Evolutionary conservation across 1,284 basidiomycete species (phyloP), one percentile per base, ranked within the genome.

Genomic region (Exobasidium rhododendri): DNA sequence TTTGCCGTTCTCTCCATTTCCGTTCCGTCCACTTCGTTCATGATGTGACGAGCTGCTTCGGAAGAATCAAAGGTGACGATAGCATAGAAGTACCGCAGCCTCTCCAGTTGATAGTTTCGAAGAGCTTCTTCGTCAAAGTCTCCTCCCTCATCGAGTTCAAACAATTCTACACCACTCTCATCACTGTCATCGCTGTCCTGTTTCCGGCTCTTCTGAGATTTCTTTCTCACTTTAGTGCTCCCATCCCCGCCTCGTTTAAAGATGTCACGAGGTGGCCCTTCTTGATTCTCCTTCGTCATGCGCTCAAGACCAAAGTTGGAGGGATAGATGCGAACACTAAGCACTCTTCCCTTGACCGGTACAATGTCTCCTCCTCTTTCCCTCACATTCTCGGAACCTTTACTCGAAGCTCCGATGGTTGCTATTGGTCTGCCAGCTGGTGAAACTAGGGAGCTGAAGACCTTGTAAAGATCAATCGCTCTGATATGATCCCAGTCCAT

Each of bases 401-500:
- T 30, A 22, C n/a, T n/a, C 2, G 57, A 24, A 3, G 28, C 4
- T 69, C 69, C 14, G 17, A 17, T 17, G 17, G 35, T 17, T 62
- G 64, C 17, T 58, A 64, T 20, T 65, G 68, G 30, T 32, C 68
- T 44, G 7, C 79, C 73, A 32, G 69, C 66, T 11, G 77, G 75
- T n/a, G 84, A 62, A 20, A 97, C 84, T 57, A 94, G 85, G 3
- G 93, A 97, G 35, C 91, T 87, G 81, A 92, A 93, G 46, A 98
- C 90, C 80, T 91, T 92, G 85, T 87, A 97, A 26, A 99, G 83
- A 80, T 98, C 94, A 35, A 83, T 83, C 0, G 94, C 92, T 54
- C 90, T 89, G 59, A 98, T 86, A 81, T 97, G 87, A 81, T 98
- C 96, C 96, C 96, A 99, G 82, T 99, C 96, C 63, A 98, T 85